Evolutionary conservation across 306 rosid species (phyloP).

Genomic region (Fagus sylvatica): DNA sequence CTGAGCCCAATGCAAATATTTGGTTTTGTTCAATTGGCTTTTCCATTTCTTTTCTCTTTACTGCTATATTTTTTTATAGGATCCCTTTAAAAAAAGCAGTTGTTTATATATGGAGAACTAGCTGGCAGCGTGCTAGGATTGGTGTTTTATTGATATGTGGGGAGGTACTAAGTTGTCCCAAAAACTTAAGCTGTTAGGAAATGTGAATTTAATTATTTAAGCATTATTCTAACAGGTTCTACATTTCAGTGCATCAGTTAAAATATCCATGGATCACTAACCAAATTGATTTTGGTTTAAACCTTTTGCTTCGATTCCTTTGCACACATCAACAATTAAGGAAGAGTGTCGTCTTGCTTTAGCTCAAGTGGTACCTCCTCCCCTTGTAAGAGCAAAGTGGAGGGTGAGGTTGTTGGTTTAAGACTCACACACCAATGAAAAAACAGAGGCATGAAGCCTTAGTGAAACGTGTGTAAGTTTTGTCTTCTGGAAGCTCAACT

Average conservation of each 20-base stretch:
- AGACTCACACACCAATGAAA: too few species aligned
- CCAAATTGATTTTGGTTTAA: not conserved
- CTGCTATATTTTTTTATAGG: not conserved
- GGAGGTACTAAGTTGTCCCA: too few species aligned
- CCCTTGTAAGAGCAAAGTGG: too few species aligned
- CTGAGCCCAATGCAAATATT: not conserved
- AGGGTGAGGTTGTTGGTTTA: too few species aligned
- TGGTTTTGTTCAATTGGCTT: not conserved
- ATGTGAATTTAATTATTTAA: too few species aligned
- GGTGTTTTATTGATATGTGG: not conserved
- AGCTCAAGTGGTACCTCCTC: too few species aligned
- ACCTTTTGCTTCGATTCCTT: not conserved
- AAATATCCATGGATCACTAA: not conserved
- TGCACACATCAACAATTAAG: not conserved
- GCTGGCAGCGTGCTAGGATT: not conserved
- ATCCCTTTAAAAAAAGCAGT: too few species aligned
- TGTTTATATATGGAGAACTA: too few species aligned
- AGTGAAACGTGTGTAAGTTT: not conserved
- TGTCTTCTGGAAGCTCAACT: not conserved
- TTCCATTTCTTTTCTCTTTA: not conserved
- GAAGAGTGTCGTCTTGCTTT: not conserved
- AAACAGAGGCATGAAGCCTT: not conserved
- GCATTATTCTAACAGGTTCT: too few species aligned
- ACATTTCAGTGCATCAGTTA: too few species aligned
- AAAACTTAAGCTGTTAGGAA: too few species aligned